Evolutionary conservation across 345 rosid species (phyloP).

Genomic region (Hypericum androsaemum): DNA sequence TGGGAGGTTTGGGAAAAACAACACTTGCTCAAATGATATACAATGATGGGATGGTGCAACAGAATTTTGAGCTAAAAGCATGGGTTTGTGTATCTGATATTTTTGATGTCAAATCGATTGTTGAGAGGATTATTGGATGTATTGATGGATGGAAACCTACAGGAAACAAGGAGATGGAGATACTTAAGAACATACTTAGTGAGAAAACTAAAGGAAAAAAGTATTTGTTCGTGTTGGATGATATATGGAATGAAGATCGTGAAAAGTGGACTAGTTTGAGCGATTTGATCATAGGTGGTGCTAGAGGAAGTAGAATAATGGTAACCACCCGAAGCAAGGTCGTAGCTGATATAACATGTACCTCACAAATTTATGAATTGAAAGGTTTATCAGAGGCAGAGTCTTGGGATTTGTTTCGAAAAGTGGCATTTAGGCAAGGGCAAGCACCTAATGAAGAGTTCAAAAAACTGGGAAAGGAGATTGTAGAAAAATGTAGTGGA

Average conservation of each 20-base stretch:
- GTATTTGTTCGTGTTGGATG: conserved; percentile 16
- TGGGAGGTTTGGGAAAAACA: conserved; percentile 16
- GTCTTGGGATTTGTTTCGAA: neutral
- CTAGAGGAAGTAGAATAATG: conserved; percentile 10
- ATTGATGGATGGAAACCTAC: too few species aligned
- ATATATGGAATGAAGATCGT: conserved; percentile 8
- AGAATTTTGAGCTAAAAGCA: conserved; percentile 9
- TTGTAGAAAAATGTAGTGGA: conserved; percentile 23
- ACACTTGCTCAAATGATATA: conserved; percentile 17
- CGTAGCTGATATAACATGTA: neutral
- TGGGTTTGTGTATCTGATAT: conserved; percentile 22
- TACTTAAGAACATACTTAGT: conserved; percentile 1
- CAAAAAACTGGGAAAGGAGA: conserved; percentile 13
- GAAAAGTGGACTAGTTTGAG: conserved; percentile 1
- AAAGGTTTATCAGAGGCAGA: neutral
- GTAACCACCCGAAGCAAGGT: conserved; percentile 9
- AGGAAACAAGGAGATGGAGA: conserved; percentile 2
- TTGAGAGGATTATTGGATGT: conserved; percentile 8
- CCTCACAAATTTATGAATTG: neutral
- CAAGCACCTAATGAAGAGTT: conserved; percentile 5
- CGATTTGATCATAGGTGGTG: conserved; percentile 1
- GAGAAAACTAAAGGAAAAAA: neutral
- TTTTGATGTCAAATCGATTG: conserved; percentile 14
- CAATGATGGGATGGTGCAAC: conserved; percentile 13
- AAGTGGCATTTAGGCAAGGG: conserved; percentile 15